Percentiles rank a stretch among this genome's conserved stretches.
Conservation (phyloP, 176 grass and related monocot genomes). For the Carex parvula region DNA sequence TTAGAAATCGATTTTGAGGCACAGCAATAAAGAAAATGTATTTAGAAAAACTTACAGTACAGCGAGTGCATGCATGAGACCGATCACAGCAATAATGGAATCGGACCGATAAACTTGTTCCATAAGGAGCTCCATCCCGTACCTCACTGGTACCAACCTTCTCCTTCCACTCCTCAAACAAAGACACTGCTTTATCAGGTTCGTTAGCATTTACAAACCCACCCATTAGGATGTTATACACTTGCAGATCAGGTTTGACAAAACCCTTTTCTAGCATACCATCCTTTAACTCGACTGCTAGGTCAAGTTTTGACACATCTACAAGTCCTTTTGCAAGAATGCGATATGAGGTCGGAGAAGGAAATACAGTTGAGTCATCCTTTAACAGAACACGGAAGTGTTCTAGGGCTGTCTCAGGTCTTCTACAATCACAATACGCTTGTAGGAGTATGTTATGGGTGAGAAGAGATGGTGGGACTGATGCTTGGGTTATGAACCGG, state of each 20-base stretch:
- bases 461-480: constrained; percentile 67
- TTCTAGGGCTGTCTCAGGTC: constrained; percentile 69
- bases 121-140: constrained; percentile 59
- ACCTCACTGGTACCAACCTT: constrained; percentile 42
- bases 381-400: constrained; percentile 82
- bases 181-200: constrained; percentile 35
- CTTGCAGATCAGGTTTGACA: constrained; percentile 56
- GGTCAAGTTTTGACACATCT: constrained; percentile 62
- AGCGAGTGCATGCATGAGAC: constrained; percentile 95
- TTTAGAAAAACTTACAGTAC: constrained; percentile 63
- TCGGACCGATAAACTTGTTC: constrained; percentile 77
- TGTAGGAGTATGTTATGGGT: constrained; percentile 86
- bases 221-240: constrained; percentile 65
- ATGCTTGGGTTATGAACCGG: constrained; percentile 89
- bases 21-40: background rate
- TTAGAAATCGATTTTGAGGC: background rate
- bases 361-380: constrained; percentile 63
- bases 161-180: constrained; percentile 76
- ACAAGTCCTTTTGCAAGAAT: constrained; percentile 81
- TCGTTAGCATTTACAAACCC: constrained; percentile 56
- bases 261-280: constrained; percentile 67
- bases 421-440: constrained; percentile 76
- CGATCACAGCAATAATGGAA: constrained; percentile 77
- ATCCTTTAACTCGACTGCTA: constrained; percentile 74
- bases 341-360: constrained; percentile 80